Evolutionary conservation across 345 rosid species (phyloP), one percentile per base, ranked within the genome.

Genomic region (Murraya koenigii): DNA sequence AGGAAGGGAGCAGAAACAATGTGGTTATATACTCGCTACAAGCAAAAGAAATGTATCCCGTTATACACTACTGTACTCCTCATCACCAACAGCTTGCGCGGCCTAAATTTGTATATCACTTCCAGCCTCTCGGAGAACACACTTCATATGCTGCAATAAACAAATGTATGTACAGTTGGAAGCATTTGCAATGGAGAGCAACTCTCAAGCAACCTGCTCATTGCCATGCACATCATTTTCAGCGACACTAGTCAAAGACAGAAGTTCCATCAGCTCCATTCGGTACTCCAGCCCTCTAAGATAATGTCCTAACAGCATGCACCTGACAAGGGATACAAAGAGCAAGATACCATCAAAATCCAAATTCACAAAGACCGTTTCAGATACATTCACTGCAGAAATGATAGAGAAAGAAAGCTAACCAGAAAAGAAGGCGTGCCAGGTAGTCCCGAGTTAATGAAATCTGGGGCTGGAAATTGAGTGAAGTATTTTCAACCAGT

Each of bases 401-500:
- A 74, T n/a, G 17, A 41, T 28, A 7, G 33, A 19, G 36, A 78
- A 56, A 32, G 64, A 54, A 69, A 82, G 32, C 92, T 83, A 73
- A 95, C 98, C 99, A 95, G 90, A 95, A 95, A 79, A 95, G 96
- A 59, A 93, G 91, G 41, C 98, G 95, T 2, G 99, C 99, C 59
- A 95, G 88, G 85, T 93, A 93, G 85, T 92, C 99, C 82, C 99
- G 89, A 6, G 93, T 87, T 54, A 93, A 82, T 35, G 94, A 93
- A 78, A 93, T 80, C 39, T 85, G 88, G 35, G 97, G 98, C 83
- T 92, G 98, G 86, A 92, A 93, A 62, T 88, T 96, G 79, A 93
- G 90, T 0, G 99, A 91, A 72, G 94, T 88, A 79, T 92, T 93
- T 84, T 92, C 99, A 69, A 92, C 78, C 72, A 91, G 90, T 65